Base-by-base conservation (phyloP, 345 rosid species). In the Xanthoceras sorbifolium region DNA sequence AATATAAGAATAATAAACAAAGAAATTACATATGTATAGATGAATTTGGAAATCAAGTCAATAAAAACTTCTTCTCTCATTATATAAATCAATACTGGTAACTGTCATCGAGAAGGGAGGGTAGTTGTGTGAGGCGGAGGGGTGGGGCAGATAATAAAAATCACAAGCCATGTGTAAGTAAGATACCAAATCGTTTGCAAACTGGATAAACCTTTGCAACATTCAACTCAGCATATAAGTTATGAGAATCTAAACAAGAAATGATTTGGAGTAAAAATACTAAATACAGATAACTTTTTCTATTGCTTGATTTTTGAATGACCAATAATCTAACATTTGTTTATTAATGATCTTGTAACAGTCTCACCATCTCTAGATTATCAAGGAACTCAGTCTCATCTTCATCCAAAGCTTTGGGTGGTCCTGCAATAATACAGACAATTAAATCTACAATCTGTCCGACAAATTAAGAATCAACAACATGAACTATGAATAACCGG, bases 341-440 rank as follows among this genome's bases (percentile, higher is more conserved):
- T n/a, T n/a, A 77, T 50, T 48, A 59, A 38, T 69, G 32, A 66
- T 46, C 52, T 17, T 28, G 36, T 67, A 82, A 64, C 14, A 67
- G 64, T 29, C 91, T 90, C 82, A 95, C 98, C 93, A 34, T 90
- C 77, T 92, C 97, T 77, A 84, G 74, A 14, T 85, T 90, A 61
- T 96, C 97, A 22, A 96, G 98, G 86, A 93, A 96, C 88, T 96
- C 99, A 6, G 97, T 93, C 84, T 96, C 99, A 34, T 96, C 98
- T 76, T 92, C 97, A 82, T 96, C 99, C 82, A 96, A 79, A 74
- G 99, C 93, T 88, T 96, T 96, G 3, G 99, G 99, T 34, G 98
- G 99, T 77, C 97, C 99, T 96, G 82, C 75, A 78, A 80, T 73
- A 28, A 74, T 64, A 46, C 61, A 20, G 73, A 25, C 10, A 57